phyloP scores from a whole-genome alignment of 2,329 filamentous ascomycete genomes.

The Epicoccum nigrum region DNA sequence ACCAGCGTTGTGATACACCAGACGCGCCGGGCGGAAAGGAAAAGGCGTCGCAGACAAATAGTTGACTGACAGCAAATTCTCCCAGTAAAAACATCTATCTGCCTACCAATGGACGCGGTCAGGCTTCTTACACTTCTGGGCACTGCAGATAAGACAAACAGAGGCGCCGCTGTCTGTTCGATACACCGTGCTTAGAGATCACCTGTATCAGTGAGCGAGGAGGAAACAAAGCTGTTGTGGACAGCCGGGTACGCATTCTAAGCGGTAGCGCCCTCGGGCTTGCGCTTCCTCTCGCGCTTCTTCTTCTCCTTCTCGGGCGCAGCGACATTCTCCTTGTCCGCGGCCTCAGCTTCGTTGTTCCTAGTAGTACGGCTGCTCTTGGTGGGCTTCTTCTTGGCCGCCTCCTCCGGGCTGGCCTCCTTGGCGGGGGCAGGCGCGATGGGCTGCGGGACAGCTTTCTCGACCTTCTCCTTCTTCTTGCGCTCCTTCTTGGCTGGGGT shows the following conservation, averaged over 20 bases:
- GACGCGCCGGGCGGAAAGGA: too few species aligned
- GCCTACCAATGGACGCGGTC: too few species aligned
- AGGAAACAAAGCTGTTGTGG: too few species aligned
- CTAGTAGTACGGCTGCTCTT: conserved; percentile 42
- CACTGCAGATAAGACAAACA: too few species aligned
- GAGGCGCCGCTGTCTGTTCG: too few species aligned
- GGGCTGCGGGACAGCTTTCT: conserved; percentile 32
- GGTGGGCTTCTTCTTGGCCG: conserved; percentile 45
- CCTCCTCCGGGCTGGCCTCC: conserved; percentile 40
- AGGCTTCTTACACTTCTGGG: too few species aligned
- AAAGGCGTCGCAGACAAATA: too few species aligned
- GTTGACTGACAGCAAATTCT: too few species aligned
- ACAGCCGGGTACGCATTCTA: conserved; percentile 14
- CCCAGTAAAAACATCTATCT: too few species aligned
- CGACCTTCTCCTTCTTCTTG: conserved; percentile 42
- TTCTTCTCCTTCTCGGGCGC: conserved; percentile 33
- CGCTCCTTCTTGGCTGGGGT: conserved; percentile 42
- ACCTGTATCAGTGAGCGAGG: too few species aligned
- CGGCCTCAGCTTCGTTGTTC: conserved; percentile 39
- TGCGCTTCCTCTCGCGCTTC: conserved; percentile 46
- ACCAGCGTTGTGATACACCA: too few species aligned
- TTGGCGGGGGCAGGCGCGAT: conserved; percentile 36
- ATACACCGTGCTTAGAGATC: too few species aligned
- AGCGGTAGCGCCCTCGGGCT: conserved; percentile 37
- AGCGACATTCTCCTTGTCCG: conserved; percentile 32